phyloP scores from a whole-genome alignment of 805 yeast genomes.

The Schizosaccharomyces octosporus region DNA sequence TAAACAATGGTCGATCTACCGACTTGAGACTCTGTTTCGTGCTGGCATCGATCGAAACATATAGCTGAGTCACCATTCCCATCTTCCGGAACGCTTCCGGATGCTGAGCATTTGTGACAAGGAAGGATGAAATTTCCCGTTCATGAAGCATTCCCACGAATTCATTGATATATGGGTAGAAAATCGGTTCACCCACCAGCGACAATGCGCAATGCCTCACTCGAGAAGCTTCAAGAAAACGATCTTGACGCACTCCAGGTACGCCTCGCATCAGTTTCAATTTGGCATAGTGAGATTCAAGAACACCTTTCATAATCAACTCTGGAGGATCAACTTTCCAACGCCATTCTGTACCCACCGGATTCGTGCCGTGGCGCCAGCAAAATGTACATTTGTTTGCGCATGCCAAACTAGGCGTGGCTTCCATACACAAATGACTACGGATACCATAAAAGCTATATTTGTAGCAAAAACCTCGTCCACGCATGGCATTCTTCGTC shows the following conservation, averaged over 20 bases:
- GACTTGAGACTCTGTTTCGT: slow-evolving; percentile 53
- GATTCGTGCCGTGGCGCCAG: slow-evolving; percentile 94
- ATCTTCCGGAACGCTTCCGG: slow-evolving; percentile 55
- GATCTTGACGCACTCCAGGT: slow-evolving; percentile 73
- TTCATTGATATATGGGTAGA: slow-evolving; percentile 73
- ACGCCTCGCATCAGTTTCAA: slow-evolving; percentile 89
- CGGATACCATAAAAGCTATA: slow-evolving; percentile 76
- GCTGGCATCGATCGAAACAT: slow-evolving; percentile 87
- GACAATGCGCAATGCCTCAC: slow-evolving; percentile 83
- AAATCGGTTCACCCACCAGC: slow-evolving; percentile 82
- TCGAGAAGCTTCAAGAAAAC: slow-evolving; percentile 74
- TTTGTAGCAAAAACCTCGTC: slow-evolving; percentile 84
- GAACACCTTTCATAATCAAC: slow-evolving; percentile 57
- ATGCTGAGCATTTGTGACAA: slow-evolving; percentile 90
- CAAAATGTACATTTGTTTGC: slow-evolving; percentile 89
- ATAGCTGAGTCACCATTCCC: slow-evolving; percentile 63
- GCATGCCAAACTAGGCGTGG: slow-evolving; percentile 82
- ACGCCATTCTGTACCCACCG: slow-evolving; percentile 87
- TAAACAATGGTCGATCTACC: slow-evolving; percentile 54
- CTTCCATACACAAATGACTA: slow-evolving; percentile 84
- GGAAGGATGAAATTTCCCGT: slow-evolving; percentile 55
- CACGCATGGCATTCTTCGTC: slow-evolving; percentile 85
- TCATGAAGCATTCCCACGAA: slow-evolving; percentile 62
- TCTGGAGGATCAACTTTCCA: slow-evolving; percentile 90
- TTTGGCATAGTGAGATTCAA: slow-evolving; percentile 70